Evolutionary conservation across 148 eudicot genomes (phyloP).

Genomic region (Limonium bicolor): DNA sequence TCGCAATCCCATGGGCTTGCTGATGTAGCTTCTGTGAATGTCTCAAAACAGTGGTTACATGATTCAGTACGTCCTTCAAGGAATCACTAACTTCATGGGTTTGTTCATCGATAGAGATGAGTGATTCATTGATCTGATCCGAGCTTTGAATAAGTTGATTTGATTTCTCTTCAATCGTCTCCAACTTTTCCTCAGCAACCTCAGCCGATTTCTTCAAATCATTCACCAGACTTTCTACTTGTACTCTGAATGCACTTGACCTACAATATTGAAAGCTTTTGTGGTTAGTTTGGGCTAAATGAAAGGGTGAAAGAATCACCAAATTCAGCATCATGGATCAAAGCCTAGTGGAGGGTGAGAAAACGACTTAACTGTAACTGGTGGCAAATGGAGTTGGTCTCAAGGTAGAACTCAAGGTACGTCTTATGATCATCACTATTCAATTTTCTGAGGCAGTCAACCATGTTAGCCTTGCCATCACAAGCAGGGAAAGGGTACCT

Average conservation of each 20-base stretch:
- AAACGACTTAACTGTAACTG: constrained; percentile 62
- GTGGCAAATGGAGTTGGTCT: constrained; percentile 58
- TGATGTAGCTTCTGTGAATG: constrained; percentile 35
- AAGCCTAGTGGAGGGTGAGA: neutral
- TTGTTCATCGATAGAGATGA: constrained; percentile 30
- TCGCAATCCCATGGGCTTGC: constrained; percentile 35
- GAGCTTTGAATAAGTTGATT: constrained; percentile 27
- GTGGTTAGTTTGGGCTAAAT: neutral
- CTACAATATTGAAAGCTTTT: constrained; percentile 16
- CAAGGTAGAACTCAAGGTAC: constrained; percentile 52
- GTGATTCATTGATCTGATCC: constrained; percentile 30
- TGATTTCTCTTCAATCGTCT: constrained; percentile 35
- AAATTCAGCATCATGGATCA: no score
- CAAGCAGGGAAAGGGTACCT: constrained; percentile 43
- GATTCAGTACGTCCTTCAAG: constrained; percentile 30
- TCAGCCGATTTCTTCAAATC: constrained; percentile 51
- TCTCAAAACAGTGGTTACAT: constrained; percentile 20
- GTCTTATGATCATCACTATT: constrained; percentile 34
- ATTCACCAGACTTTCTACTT: constrained; percentile 64
- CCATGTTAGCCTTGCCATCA: constrained; percentile 26
- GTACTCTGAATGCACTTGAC: constrained; percentile 45
- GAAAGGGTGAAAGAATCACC: neutral
- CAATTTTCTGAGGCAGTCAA: constrained; percentile 32
- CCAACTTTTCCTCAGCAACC: constrained; percentile 44
- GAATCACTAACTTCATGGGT: constrained; percentile 31